A percentile compares a stretch with the other conserved stretches of the same genome.
Evolutionary conservation across 2,329 filamentous ascomycete genomes (phyloP).

Genomic region (Colletotrichum tanaceti): DNA sequence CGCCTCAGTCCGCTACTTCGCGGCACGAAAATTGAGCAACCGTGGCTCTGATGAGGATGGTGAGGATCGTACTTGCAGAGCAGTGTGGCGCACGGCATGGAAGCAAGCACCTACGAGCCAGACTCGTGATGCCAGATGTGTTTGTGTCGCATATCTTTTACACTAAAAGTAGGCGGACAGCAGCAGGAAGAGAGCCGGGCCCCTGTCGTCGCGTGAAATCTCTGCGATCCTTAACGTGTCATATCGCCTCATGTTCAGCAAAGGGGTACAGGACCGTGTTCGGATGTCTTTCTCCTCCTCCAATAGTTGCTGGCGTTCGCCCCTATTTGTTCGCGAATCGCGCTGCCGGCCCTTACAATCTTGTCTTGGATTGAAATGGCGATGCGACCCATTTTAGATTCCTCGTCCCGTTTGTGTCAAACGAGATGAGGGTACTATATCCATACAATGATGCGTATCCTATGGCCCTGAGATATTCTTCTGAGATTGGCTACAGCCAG

Average conservation of each 20-base stretch:
- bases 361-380: slow-evolving; percentile 27
- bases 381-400: slow-evolving; percentile 24
- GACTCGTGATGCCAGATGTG: slow-evolving; percentile 5
- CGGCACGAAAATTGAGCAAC: slow-evolving; percentile 15
- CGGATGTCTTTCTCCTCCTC: background rate
- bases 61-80: background rate
- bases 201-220: slow-evolving; percentile 3
- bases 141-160: slow-evolving; percentile 1
- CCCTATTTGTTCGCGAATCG: background rate
- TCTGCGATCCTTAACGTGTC: slow-evolving; percentile 14
- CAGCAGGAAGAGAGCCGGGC: background rate
- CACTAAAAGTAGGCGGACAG: slow-evolving; percentile 12
- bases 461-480: slow-evolving; percentile 16
- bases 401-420: slow-evolving; percentile 27
- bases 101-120: background rate
- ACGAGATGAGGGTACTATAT: slow-evolving; percentile 30
- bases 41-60: background rate
- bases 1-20: slow-evolving; percentile 11
- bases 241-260: slow-evolving; percentile 16
- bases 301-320: slow-evolving; percentile 7
- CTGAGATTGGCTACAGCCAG: slow-evolving; percentile 10
- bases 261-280: slow-evolving; percentile 1
- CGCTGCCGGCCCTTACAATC: background rate
- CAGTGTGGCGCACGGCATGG: slow-evolving; percentile 7
- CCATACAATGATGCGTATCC: slow-evolving; percentile 1